These are phyloP conservation scores for Zygosaccharomyces gambellarensis DNA, from an alignment of 805 yeast genomes.

Conservation along the genomic window DNA sequence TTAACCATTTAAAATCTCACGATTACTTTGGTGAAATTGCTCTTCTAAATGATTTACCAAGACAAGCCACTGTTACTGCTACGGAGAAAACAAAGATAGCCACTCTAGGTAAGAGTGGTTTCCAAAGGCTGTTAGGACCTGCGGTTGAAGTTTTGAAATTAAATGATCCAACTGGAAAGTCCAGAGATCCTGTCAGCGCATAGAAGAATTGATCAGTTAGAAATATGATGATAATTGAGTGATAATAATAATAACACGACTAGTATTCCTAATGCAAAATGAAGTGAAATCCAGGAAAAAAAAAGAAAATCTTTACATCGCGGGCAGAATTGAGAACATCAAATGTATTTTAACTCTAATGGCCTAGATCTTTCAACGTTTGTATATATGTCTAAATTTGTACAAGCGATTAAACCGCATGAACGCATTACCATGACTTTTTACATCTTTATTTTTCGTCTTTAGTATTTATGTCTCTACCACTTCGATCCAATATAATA, in stretches of 20 bases:
- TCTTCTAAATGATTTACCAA: slow-evolving; percentile 80
- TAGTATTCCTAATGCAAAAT: no score
- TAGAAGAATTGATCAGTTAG: not conserved
- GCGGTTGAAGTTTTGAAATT: slow-evolving; percentile 82
- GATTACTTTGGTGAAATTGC: slow-evolving; percentile 98
- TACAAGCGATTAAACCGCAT: slow-evolving; percentile 4
- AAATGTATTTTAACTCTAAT: slow-evolving; percentile 1
- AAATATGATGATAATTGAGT: not conserved
- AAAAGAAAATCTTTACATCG: not conserved
- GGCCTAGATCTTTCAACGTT: not conserved
- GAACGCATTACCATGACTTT: not conserved
- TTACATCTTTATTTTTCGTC: not conserved
- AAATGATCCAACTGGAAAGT: slow-evolving; percentile 67
- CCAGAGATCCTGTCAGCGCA: slow-evolving; percentile 1
- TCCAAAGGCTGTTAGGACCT: slow-evolving; percentile 90
- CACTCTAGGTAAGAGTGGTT: slow-evolving; percentile 87
- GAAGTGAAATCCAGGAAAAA: not conserved
- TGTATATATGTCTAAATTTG: slow-evolving; percentile 5
- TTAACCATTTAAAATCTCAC: slow-evolving; percentile 63
- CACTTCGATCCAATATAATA: slow-evolving; percentile 45
- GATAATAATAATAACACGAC: not conserved
- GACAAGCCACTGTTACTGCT: slow-evolving; percentile 91
- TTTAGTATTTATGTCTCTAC: slow-evolving; percentile 6
- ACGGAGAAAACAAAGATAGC: slow-evolving; percentile 74
- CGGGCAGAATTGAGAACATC: not conserved